Evolutionary conservation across 2,329 filamentous ascomycete genomes (phyloP).

Genomic region (Claviceps arundinis): DNA sequence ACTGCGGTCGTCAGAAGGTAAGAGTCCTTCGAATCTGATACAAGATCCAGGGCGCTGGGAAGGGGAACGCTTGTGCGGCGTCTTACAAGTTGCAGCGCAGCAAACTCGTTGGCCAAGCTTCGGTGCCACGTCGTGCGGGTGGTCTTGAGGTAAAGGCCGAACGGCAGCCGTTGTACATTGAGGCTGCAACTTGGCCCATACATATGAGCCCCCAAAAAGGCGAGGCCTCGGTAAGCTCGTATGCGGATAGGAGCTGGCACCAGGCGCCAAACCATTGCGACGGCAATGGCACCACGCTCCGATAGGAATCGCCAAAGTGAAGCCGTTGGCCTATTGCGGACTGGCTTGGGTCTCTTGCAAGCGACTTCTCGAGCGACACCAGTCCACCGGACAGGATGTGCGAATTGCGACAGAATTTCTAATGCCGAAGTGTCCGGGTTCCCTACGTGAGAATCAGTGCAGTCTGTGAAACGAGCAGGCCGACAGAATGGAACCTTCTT

Average conservation of each 20-base stretch:
- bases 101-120: no score
- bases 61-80: no score
- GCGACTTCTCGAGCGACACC: background rate
- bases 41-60: no score
- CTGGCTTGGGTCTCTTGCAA: background rate
- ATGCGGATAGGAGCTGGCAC: background rate
- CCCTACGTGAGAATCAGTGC: background rate
- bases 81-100: no score
- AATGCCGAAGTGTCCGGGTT: background rate
- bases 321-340: background rate
- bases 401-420: background rate
- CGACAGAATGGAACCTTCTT: background rate
- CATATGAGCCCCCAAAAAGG: background rate
- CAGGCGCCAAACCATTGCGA: background rate
- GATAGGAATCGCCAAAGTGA: background rate
- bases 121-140: no score
- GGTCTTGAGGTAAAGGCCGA: no score
- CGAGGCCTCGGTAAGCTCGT: slow-evolving; percentile 1
- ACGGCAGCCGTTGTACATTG: no score
- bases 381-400: background rate
- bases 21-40: no score
- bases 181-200: slow-evolving; percentile 3
- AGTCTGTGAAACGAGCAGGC: background rate
- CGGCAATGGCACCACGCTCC: background rate
- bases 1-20: no score